A percentile compares a stretch with the other conserved stretches of the same genome.
Conservation (phyloP, 1,284 basidiomycete species). For the Erythrobasidium hasegawianum region DNA sequence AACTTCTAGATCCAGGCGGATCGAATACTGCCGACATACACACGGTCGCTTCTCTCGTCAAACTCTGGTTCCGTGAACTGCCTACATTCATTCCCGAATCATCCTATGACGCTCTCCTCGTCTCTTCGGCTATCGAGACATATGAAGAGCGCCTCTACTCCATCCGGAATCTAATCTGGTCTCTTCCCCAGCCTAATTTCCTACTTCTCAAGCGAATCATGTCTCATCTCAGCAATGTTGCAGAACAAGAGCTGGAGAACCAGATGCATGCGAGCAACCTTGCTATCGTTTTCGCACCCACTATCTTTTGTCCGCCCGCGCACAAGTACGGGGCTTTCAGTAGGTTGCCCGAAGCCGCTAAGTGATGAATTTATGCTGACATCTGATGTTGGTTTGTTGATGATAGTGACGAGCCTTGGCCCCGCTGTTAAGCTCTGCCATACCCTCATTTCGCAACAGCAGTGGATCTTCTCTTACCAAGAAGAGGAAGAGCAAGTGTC, state of each 20-base stretch:
- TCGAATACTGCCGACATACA: conserved; percentile 62
- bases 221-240: conserved; percentile 59
- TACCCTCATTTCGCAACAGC: conserved; percentile 21
- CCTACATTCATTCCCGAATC: conserved; percentile 73
- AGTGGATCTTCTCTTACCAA: conserved; percentile 26
- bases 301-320: conserved; percentile 15
- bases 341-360: not conserved
- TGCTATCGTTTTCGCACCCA: conserved; percentile 34
- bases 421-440: conserved; percentile 17
- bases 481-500: conserved; percentile 2
- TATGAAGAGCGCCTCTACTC: conserved; percentile 62
- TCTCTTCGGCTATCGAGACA: conserved; percentile 63
- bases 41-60: conserved; percentile 72
- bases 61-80: conserved; percentile 73
- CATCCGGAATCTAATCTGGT: conserved; percentile 63
- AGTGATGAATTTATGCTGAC: not conserved
- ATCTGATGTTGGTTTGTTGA: too few relatives aligned
- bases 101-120: conserved; percentile 64
- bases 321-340: conserved; percentile 23
- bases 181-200: conserved; percentile 66
- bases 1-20: conserved; percentile 19
- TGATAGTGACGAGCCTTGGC: conserved; percentile 27
- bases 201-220: conserved; percentile 67
- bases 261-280: conserved; percentile 29
- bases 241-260: conserved; percentile 30